Conservation (phyloP, 768 basidiomycete genomes). For the Austroboletus festivus region DNA sequence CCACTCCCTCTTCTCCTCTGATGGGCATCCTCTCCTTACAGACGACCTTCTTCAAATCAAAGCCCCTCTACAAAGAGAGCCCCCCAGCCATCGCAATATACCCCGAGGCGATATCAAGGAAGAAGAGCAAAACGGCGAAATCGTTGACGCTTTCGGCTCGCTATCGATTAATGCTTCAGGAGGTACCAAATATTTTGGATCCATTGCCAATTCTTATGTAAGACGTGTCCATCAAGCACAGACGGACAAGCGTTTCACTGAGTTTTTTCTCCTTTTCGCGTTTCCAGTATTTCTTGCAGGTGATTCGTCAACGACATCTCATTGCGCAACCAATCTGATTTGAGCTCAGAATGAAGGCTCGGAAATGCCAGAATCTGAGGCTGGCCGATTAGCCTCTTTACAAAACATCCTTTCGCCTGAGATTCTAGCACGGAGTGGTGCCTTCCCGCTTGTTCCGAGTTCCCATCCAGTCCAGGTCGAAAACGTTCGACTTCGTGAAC, state of each 20-base stretch:
- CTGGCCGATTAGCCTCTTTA: slow-evolving; percentile 46
- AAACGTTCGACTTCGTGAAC: slow-evolving; percentile 48
- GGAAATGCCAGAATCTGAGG: slow-evolving; percentile 49
- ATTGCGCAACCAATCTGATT: slow-evolving; percentile 9
- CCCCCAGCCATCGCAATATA: slow-evolving; percentile 40
- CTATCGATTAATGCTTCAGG: slow-evolving; percentile 72
- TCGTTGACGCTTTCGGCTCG: slow-evolving; percentile 78
- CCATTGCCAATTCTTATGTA: slow-evolving; percentile 76
- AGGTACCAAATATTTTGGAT: slow-evolving; percentile 72
- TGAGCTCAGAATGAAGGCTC: slow-evolving; percentile 52
- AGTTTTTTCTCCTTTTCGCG: slow-evolving; percentile 2
- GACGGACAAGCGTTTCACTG: neutral
- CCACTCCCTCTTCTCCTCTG: slow-evolving; percentile 55
- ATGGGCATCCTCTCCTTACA: slow-evolving; percentile 62
- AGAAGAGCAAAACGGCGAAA: slow-evolving; percentile 61
- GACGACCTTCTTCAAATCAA: slow-evolving; percentile 77
- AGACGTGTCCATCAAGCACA: neutral
- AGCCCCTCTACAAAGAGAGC: slow-evolving; percentile 70
- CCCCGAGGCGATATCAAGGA: slow-evolving; percentile 45
- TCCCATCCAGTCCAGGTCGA: slow-evolving; percentile 37
- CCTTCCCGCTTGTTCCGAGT: slow-evolving; percentile 58
- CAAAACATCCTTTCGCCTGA: slow-evolving; percentile 58
- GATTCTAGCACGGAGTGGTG: slow-evolving; percentile 60
- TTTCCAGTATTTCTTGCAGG: slow-evolving; percentile 71
- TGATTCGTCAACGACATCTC: slow-evolving; percentile 23